Evolutionary conservation across 2,329 filamentous ascomycete species (phyloP), one percentile per base, ranked within the genome.

Genomic region (Colletotrichum liaoningense): DNA sequence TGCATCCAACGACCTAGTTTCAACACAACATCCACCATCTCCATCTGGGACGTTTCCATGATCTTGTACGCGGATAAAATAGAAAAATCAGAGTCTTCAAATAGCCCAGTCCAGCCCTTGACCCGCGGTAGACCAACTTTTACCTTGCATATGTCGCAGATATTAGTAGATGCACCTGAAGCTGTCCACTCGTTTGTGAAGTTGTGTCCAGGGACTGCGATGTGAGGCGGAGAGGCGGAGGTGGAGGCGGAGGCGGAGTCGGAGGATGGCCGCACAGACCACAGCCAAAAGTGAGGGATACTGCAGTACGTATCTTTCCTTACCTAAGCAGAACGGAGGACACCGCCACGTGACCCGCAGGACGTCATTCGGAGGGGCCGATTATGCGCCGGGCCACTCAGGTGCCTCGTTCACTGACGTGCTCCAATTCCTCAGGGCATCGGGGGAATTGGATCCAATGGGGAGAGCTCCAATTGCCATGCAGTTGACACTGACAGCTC

Each of bases 351-450:
- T 73, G 62, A 71, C 1, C 8, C 3, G 19, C 0, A 26, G 12
- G 49, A 71, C 67, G 71, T 73, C 71, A 73, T 73, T 14, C 7
- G 24, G 22, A 19, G 14, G 52, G 30, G 38, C 65, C 38, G 35
- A 19, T 38, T 38, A 56, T 63, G 68, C 54, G 24, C n/a, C 26
- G 28, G 3, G n/a, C 58, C 58, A 60, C 33, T 60, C 19, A 19
- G 42, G 42, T 49, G 19, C 19, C 42, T 30, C n/a, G 19, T 28
- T 54, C 5, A 30, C 14, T 54, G 22, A 54, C 12, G 22, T 26
- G n/a, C n/a, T 11, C 7, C 28, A 16, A 4, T 55, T 2, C n/a
- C 14, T 38, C 33, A 19, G 24, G 26, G 59, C 57, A 69, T 22
- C 63, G 66, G 33, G 57, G 52, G 11, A 11, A 35, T 12, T 12